phyloP scores from a whole-genome alignment of 2,329 filamentous ascomycete species.

The Cephalotrichum gorgonifer region DNA sequence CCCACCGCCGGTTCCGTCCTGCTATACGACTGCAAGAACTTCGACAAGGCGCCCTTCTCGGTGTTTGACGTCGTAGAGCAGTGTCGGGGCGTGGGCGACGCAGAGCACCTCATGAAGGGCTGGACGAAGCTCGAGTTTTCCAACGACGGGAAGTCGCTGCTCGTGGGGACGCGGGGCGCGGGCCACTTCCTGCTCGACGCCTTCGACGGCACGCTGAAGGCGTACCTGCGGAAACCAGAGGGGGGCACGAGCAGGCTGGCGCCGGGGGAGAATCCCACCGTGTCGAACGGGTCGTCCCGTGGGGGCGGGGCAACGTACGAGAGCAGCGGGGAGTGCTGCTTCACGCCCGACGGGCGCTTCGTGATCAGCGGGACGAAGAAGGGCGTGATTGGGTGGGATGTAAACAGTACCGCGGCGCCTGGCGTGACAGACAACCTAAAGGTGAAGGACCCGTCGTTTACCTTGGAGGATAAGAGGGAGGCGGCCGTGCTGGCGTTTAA shows the following conservation, averaged over 20 bases:
- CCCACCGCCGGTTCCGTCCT: conserved; percentile 70
- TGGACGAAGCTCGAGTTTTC: conserved; percentile 95
- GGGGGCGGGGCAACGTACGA: conserved; percentile 28
- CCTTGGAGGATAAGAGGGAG: conserved; percentile 56
- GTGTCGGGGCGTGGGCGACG: conserved; percentile 32
- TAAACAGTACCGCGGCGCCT: conserved; percentile 25
- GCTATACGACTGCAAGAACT: conserved; percentile 89
- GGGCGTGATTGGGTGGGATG: conserved; percentile 82
- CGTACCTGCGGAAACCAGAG: conserved; percentile 54
- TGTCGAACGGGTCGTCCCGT: conserved; percentile 27
- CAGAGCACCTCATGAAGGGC: conserved; percentile 50
- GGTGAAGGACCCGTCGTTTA: conserved; percentile 51
- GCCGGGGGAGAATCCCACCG: conserved; percentile 35
- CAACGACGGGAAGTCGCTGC: conserved; percentile 82
- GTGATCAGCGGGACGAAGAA: conserved; percentile 69
- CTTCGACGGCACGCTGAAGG: conserved; percentile 71
- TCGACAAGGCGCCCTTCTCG: conserved; percentile 81
- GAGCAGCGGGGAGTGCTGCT: conserved; percentile 71
- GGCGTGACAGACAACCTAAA: conserved; percentile 43
- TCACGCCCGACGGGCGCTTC: conserved; percentile 81
- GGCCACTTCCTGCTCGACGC: conserved; percentile 92
- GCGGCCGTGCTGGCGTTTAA: conserved; percentile 77
- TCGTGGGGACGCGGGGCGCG: conserved; percentile 72
- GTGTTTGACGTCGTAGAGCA: conserved; percentile 68
- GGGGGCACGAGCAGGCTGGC: conserved; percentile 42